A percentile compares a stretch with the other conserved stretches of the same genome.
phyloP scores from a whole-genome alignment of 768 basidiomycete genomes.

The Suillus subalutaceus region DNA sequence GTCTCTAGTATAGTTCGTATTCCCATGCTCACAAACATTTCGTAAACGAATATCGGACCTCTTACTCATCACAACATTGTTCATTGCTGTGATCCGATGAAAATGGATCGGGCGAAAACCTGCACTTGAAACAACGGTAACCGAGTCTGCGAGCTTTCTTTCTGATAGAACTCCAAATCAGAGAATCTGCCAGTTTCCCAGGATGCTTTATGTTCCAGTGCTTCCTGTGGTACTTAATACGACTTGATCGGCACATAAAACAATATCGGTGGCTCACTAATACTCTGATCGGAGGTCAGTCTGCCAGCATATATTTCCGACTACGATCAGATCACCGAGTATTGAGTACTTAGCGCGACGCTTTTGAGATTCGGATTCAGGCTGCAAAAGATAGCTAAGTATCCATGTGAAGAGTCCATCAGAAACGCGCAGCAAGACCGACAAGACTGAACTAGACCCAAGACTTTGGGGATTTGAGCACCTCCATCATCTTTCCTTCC shows the following conservation, averaged over 20 bases:
- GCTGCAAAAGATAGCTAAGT: not conserved
- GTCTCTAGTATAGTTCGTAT: too few relatives aligned
- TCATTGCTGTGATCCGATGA: not conserved
- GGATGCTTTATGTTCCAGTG: not conserved
- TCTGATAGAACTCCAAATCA: not conserved
- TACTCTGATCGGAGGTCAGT: not conserved
- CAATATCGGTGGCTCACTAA: not conserved
- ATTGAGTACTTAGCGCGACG: not conserved
- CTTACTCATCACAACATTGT: not conserved
- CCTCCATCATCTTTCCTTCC: conserved; percentile 54
- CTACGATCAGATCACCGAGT: not conserved
- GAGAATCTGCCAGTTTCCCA: not conserved
- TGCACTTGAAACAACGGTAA: not conserved
- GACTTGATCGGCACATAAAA: not conserved
- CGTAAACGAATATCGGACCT: not conserved
- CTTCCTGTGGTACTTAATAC: not conserved
- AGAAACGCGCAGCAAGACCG: not conserved
- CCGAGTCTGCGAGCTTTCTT: not conserved
- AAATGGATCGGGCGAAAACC: not conserved
- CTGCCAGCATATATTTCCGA: not conserved
- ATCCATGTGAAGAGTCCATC: not conserved
- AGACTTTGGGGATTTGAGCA: conserved; percentile 38
- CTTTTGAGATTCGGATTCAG: not conserved
- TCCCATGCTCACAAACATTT: too few relatives aligned
- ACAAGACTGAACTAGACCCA: conserved; percentile 22